Percentiles rank a stretch among this genome's conserved stretches.
Evolutionary conservation across 768 basidiomycete species (phyloP).

Genomic region (Boletus edulis): DNA sequence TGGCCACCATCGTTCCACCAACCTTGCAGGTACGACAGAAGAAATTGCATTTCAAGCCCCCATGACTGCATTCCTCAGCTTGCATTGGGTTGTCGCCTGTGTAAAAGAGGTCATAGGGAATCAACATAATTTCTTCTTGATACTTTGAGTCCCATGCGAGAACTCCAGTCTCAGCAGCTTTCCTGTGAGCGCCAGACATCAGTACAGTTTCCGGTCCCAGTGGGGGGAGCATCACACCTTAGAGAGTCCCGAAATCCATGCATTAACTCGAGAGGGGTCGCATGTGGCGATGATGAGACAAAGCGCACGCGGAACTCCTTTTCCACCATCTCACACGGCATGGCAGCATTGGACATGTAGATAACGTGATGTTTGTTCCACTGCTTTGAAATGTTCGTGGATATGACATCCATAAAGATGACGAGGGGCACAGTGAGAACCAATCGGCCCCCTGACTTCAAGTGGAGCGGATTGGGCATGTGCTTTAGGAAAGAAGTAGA

Average conservation of each 20-base stretch:
- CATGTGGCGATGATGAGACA: slow-evolving; percentile 34
- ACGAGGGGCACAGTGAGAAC: slow-evolving; percentile 17
- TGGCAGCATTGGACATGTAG: slow-evolving; percentile 32
- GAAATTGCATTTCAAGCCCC: background rate
- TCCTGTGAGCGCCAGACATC: background rate
- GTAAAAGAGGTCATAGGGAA: background rate
- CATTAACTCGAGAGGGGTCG: slow-evolving; percentile 31
- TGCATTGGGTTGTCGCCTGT: background rate
- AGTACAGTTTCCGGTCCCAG: too few species aligned
- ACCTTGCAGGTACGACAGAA: background rate
- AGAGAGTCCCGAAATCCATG: background rate
- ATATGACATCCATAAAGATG: slow-evolving; percentile 35
- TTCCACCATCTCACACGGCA: slow-evolving; percentile 27
- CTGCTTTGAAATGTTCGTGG: slow-evolving; percentile 33
- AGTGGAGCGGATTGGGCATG: background rate
- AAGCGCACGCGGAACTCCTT: slow-evolving; percentile 32
- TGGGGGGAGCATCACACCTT: background rate
- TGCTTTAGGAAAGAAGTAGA: too few species aligned
- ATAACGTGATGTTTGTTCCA: slow-evolving; percentile 35
- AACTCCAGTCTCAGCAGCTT: background rate
- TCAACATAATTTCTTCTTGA: background rate
- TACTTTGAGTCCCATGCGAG: background rate
- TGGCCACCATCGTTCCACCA: background rate
- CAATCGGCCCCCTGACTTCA: background rate
- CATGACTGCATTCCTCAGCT: too few species aligned